Base-by-base conservation (phyloP, 2,329 filamentous ascomycete genomes). In the Pyricularia sp. region DNA sequence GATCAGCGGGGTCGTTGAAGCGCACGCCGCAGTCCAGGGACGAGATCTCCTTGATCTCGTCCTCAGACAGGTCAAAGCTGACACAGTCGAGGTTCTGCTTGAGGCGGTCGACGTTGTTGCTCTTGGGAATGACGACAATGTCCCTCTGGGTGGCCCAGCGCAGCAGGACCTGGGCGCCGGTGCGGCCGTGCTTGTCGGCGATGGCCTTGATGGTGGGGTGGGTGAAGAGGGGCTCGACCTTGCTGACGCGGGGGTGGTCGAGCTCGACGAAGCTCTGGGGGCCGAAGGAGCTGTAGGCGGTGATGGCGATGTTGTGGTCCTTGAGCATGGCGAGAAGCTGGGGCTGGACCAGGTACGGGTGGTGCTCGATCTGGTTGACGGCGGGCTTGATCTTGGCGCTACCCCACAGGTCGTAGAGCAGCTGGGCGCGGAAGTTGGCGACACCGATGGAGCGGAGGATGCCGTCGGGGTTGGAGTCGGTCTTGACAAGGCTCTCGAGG, bases 131-230 rank as follows among this genome's bases (percentile, higher is more conserved):
- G 70, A 94, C 88, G 57, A 90, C 88, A 66, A 93, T 80, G 49
- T 86, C 85, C 60, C 89, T 83, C 81, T 96, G 91, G 19, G 91
- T 94, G 28, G 90, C 86, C 92, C 92, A 96, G 70, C 91, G 84
- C 68, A 96, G 81, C 67, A 96, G 82, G 28, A 96, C 82, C 82
- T 96, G 91, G 9, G 90, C 88, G 4, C 90, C 82, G 5, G 86
- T 86, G 80, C 88, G 90, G 74, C 78, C 78, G 72, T 90, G 80
- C 79, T 89, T 91, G 70, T 81, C 75, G 22, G 90, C 87, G 68
- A 92, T 82, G 63, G 71, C 74, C 70, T 82, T 85, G 74, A 96
- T 80, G 62, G 81, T 77, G 24, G 83, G 77, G 75, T 64, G 63
- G 24, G 63, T 65, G 60, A 66, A 66, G 40, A 66, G 65, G 40